Percentiles rank a stretch among this genome's conserved stretches.
These are phyloP conservation scores for Nitzschia sp. DNA, from an alignment of 108 stramenopile species.

Conservation along the genomic window DNA sequence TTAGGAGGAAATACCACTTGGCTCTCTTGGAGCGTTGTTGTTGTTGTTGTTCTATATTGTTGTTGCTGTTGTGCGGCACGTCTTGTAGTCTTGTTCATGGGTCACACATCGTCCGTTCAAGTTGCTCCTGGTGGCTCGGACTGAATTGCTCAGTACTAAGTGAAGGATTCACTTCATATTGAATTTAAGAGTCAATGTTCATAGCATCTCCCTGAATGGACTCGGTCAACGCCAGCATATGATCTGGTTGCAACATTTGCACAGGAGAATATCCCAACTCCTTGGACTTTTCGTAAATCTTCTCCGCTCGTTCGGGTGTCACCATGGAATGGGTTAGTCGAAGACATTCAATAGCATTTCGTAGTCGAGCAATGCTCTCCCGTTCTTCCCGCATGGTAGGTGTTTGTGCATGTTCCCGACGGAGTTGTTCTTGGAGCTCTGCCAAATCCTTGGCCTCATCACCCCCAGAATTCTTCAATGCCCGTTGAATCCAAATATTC, in stretches of 20 bases:
- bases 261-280: conserved; percentile 37
- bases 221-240: conserved; percentile 59
- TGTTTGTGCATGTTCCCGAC: conserved; percentile 65
- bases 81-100: no score
- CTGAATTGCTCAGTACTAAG: no score
- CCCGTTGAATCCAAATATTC: conserved; percentile 85
- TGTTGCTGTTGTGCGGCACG: no score
- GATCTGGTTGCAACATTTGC: conserved; percentile 70
- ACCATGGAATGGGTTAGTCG: conserved; percentile 61
- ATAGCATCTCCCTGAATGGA: not conserved
- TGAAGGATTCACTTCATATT: no score
- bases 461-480: conserved; percentile 40
- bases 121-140: no score
- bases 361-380: conserved; percentile 55
- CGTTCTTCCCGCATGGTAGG: conserved; percentile 54
- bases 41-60: no score
- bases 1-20: no score
- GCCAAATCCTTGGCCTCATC: conserved; percentile 47
- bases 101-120: no score
- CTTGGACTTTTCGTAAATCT: conserved; percentile 52
- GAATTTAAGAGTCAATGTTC: no score
- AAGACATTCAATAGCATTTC: conserved; percentile 76
- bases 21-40: no score
- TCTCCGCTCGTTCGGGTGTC: conserved; percentile 66
- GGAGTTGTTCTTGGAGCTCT: conserved; percentile 72